Evolutionary conservation across 768 basidiomycete species (phyloP).

Genomic region (Harrya chromipes): DNA sequence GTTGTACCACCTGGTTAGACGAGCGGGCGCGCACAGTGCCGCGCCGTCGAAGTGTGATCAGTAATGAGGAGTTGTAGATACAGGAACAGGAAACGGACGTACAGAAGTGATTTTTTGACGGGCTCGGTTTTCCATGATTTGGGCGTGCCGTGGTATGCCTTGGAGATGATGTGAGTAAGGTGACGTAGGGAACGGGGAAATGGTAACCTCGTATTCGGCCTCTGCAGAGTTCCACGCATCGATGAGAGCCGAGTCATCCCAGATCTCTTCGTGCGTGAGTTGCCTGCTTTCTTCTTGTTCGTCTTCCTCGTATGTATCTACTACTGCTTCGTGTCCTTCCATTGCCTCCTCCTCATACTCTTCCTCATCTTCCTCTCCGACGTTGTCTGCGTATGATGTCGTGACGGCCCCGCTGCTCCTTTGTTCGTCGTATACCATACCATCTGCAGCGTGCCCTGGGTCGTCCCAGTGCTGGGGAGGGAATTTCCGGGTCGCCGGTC

Average conservation of each 20-base stretch:
- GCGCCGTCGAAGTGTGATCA: too few species aligned
- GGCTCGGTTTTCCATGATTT: constrained; percentile 71
- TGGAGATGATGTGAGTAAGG: neutral
- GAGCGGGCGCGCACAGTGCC: too few species aligned
- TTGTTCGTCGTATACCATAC: constrained; percentile 34
- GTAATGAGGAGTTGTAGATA: neutral
- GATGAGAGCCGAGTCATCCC: constrained; percentile 83
- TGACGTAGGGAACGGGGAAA: neutral
- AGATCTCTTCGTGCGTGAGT: constrained; percentile 71
- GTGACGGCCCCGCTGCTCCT: neutral
- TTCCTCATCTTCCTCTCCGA: constrained; percentile 16
- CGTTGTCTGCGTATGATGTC: neutral
- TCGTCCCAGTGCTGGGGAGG: constrained; percentile 45
- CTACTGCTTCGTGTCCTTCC: constrained; percentile 20
- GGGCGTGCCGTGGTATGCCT: constrained; percentile 65
- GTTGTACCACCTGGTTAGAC: constrained; percentile 69
- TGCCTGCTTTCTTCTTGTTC: constrained; percentile 53
- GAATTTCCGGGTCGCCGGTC: constrained; percentile 5
- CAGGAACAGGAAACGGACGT: constrained; percentile 24
- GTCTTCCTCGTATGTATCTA: constrained; percentile 4
- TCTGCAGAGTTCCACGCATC: constrained; percentile 83
- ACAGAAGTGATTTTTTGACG: constrained; percentile 72
- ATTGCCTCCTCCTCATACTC: constrained; percentile 24
- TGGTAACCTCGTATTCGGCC: constrained; percentile 69
- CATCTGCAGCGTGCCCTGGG: constrained; percentile 24